Conservation (phyloP, 192 early-diverging fungal species). For the Mortierella alpina region DNA sequence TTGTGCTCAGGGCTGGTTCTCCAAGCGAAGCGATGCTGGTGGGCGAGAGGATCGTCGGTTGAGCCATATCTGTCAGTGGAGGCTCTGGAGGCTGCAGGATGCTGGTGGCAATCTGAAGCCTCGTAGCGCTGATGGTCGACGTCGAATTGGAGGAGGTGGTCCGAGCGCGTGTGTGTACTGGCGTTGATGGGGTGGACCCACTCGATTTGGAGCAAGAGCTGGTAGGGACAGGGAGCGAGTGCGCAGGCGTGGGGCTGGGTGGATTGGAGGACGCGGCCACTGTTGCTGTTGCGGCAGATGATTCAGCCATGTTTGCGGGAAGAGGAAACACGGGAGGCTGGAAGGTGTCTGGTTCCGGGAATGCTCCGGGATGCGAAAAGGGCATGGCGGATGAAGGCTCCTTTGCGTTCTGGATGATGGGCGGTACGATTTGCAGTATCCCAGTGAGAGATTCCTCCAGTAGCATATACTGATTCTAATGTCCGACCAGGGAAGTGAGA, state of each 20-base stretch:
- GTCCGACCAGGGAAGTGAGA: neutral
- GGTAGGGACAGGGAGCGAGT: neutral
- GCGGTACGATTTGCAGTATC: conserved; percentile 44
- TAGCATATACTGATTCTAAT: conserved; percentile 44
- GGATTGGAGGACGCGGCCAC: conserved; percentile 8
- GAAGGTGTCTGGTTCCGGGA: neutral
- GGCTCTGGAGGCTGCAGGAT: conserved; percentile 46
- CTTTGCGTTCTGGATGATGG: conserved; percentile 42
- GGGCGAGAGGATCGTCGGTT: conserved; percentile 25
- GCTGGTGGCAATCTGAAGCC: conserved; percentile 48
- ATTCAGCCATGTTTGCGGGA: conserved; percentile 2
- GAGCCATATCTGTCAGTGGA: conserved; percentile 19
- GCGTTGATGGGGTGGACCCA: conserved; percentile 14
- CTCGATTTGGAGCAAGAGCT: conserved; percentile 12
- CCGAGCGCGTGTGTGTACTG: conserved; percentile 38
- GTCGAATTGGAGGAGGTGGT: conserved; percentile 48
- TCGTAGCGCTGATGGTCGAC: conserved; percentile 36
- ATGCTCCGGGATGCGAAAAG: neutral
- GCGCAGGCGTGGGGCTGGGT: neutral
- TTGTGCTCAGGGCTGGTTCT: conserved; percentile 30
- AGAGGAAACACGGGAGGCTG: neutral
- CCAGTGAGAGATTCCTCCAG: conserved; percentile 41
- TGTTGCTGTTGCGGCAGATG: conserved; percentile 5
- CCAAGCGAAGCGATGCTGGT: conserved; percentile 16
- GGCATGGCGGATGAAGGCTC: neutral